These are phyloP conservation scores for Aspergillus sp. DNA, from an alignment of 2,329 filamentous ascomycete genomes.

Conservation along the genomic window DNA sequence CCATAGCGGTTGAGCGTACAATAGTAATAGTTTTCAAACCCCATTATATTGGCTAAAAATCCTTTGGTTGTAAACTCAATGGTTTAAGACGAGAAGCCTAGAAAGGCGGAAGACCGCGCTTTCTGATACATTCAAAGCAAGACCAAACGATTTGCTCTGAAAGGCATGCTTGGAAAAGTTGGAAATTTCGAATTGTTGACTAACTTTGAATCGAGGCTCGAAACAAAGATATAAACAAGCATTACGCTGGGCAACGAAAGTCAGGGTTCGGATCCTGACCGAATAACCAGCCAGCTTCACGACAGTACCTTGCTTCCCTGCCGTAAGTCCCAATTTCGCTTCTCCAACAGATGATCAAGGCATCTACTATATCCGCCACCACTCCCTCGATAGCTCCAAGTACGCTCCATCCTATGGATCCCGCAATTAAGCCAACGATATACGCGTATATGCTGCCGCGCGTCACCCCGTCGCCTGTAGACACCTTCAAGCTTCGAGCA, in stretches of 20 bases:
- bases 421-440: slow-evolving; percentile 86
- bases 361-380: slow-evolving; percentile 82
- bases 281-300: slow-evolving; percentile 87
- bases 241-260: slow-evolving; percentile 2
- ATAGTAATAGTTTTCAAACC: not conserved
- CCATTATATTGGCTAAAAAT: not conserved
- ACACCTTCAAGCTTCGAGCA: slow-evolving; percentile 71
- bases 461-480: slow-evolving; percentile 48
- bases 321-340: slow-evolving; percentile 73
- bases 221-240: slow-evolving; percentile 7
- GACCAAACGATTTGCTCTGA: not conserved
- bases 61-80: not conserved
- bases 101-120: not conserved
- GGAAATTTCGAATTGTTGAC: not conserved
- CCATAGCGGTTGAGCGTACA: slow-evolving; percentile 8
- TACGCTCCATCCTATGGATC: slow-evolving; percentile 92
- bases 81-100: not conserved
- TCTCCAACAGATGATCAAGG: slow-evolving; percentile 88
- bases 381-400: slow-evolving; percentile 89
- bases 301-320: slow-evolving; percentile 72
- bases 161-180: not conserved
- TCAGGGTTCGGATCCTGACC: slow-evolving; percentile 53
- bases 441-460: slow-evolving; percentile 91
- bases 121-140: not conserved
- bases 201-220: not conserved